Base-by-base conservation (phyloP, 352 stramenopile genomes). In the Hyphochytrium catenoides region DNA sequence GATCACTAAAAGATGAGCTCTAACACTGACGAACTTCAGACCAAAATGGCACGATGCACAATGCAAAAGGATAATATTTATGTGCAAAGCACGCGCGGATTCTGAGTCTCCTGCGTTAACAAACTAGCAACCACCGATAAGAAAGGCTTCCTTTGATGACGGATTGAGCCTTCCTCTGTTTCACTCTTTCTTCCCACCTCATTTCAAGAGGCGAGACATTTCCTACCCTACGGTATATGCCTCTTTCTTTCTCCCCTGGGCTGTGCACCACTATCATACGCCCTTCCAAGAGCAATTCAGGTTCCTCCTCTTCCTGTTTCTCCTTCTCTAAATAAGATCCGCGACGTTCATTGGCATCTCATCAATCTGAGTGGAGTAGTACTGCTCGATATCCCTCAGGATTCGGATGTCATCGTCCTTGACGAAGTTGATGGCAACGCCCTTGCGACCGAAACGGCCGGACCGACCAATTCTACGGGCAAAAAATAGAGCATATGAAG, bases 341-440 rank as follows among this genome's bases (percentile, higher is more conserved):
- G 59, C 69, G 11, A 94, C 66, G 51, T 94, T 90, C 50, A 84
- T 79, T 30, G 81, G 81, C 77, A 94, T 93, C 49, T 94, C 78
- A 39, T 90, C 72, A 51, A 94, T 94, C 47, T 91, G 62, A 8
- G 77, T 93, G 15, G 52, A 67, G 40, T 93, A 93, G 58, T 83
- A 93, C 52, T 90, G 69, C 50, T 95, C 77, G 57, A 93, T 92
- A 50, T 91, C 74, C 35, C 63, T 56, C 25, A 94, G 54, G 32
- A 91, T 86, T 45, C 63, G 69, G 9, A 93, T 67, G 54, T 97
- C 88, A 31, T 95, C 85, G 20, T 88, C 71, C 41, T 82, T 93
- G 24, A 95, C 82, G 57, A 97, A 96, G 57, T 96, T 97, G 49
- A 97, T 96, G 8, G 85, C 85, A 18, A 96, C 79, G 50, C 88